Percentiles rank a stretch among this genome's conserved stretches.
These are phyloP conservation scores for Bimuria novae-zelandiae DNA, from an alignment of 2,329 filamentous ascomycete genomes.

Conservation along the genomic window DNA sequence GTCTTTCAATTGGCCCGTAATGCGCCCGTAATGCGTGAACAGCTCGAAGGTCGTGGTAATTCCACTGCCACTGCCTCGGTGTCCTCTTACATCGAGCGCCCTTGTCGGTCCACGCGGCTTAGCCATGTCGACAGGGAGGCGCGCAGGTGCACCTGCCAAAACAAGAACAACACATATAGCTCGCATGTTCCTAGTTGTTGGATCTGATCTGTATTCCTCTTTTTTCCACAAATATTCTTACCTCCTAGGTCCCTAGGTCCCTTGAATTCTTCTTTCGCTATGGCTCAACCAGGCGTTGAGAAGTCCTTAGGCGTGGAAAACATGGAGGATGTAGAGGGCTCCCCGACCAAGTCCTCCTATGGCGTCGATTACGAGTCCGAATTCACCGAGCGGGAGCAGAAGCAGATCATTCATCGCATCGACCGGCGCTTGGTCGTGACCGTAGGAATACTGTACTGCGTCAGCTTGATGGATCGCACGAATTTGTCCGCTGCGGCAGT, in stretches of 20 bases:
- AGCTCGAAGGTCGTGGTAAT: not conserved
- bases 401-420: slow-evolving; percentile 69
- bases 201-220: slow-evolving; percentile 10
- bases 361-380: slow-evolving; percentile 39
- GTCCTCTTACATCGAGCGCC: slow-evolving; percentile 5
- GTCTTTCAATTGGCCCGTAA: not conserved
- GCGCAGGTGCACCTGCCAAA: slow-evolving; percentile 9
- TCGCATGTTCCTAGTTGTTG: slow-evolving; percentile 9
- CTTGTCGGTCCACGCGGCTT: slow-evolving; percentile 1
- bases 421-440: slow-evolving; percentile 61
- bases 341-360: slow-evolving; percentile 21
- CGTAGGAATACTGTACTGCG: slow-evolving; percentile 68
- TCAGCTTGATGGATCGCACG: slow-evolving; percentile 78
- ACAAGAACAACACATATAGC: slow-evolving; percentile 13
- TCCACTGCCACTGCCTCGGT: slow-evolving; percentile 13
- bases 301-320: slow-evolving; percentile 22
- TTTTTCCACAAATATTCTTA: not conserved
- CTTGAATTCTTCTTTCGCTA: slow-evolving; percentile 10
- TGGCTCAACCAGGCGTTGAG: slow-evolving; percentile 32
- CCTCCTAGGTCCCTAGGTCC: slow-evolving; percentile 7
- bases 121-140: not conserved
- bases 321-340: slow-evolving; percentile 28
- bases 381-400: slow-evolving; percentile 66
- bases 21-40: not conserved
- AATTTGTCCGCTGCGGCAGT: slow-evolving; percentile 76